These are phyloP conservation scores for Oryza brachyantha DNA, from an alignment of 176 grass and related monocot species.

Conservation along the genomic window DNA sequence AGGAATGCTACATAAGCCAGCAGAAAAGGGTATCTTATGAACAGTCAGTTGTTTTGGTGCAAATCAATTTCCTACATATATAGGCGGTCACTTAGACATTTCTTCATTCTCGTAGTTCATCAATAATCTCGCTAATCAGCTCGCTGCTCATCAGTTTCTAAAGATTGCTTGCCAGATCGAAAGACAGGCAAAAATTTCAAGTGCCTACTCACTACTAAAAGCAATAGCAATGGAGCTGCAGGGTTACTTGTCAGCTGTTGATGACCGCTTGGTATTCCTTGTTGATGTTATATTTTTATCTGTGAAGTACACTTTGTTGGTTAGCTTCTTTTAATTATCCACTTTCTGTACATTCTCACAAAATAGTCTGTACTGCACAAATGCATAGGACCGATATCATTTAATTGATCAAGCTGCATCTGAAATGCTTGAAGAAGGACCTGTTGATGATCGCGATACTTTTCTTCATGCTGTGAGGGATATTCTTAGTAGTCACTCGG, in stretches of 20 bases:
- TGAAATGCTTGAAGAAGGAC: conserved; percentile 75
- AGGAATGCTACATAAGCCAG: conserved; percentile 50
- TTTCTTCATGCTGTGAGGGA: conserved; percentile 77
- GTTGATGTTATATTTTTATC: conserved; percentile 1
- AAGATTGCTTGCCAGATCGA: conserved; percentile 79
- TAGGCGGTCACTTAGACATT: neutral
- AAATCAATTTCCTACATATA: neutral
- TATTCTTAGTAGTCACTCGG: conserved; percentile 73
- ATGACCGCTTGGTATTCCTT: conserved; percentile 62
- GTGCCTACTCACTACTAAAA: conserved; percentile 72
- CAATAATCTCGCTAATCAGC: conserved; percentile 81
- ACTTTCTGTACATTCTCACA: conserved; percentile 32
- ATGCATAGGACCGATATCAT: conserved; percentile 59
- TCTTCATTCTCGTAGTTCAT: conserved; percentile 64
- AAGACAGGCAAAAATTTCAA: conserved; percentile 45
- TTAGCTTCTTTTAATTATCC: conserved; percentile 17
- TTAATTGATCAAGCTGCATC: conserved; percentile 64
- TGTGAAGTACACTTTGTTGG: neutral
- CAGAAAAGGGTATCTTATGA: conserved; percentile 38
- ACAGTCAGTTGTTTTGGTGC: neutral
- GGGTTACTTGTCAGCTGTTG: conserved; percentile 62
- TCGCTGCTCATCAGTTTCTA: conserved; percentile 66
- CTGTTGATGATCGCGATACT: conserved; percentile 80
- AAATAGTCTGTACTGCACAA: conserved; percentile 20
- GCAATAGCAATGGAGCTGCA: conserved; percentile 70